Percentiles rank a stretch among this genome's conserved stretches.
Evolutionary conservation across 257 asterid species (phyloP).

Genomic region (Paraleonurus japonicus): DNA sequence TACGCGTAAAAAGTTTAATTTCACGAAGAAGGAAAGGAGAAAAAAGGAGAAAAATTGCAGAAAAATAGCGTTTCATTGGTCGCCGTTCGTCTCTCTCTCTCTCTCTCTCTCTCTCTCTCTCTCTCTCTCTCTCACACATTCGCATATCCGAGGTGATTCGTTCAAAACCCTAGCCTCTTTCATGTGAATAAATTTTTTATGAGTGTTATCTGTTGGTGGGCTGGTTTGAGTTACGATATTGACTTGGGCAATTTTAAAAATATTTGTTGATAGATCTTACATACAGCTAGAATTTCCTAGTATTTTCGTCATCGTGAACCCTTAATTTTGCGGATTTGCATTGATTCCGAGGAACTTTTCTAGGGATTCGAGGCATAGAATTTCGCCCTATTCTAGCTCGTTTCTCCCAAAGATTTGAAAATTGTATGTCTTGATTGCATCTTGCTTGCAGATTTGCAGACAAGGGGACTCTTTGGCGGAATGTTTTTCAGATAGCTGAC

Average conservation of each 20-base stretch:
- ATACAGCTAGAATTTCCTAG: not conserved
- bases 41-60: not conserved
- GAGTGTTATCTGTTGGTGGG: not conserved
- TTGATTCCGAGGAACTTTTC: constrained; percentile 7
- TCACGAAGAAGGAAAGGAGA: not conserved
- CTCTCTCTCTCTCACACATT: constrained; percentile 18
- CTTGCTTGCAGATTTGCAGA: constrained; percentile 46
- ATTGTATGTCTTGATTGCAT: constrained; percentile 24
- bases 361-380: constrained; percentile 38
- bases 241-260: not conserved
- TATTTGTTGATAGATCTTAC: constrained; percentile 31
- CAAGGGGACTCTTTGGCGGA: constrained; percentile 29
- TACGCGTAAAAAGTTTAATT: not conserved
- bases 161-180: constrained; percentile 35
- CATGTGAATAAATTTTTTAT: not conserved
- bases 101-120: not conserved
- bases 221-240: not conserved
- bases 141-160: constrained; percentile 28
- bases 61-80: constrained; percentile 20
- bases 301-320: constrained; percentile 8
- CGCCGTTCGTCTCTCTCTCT: not conserved
- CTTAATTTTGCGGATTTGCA: constrained; percentile 18
- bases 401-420: constrained; percentile 21
- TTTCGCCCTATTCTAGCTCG: constrained; percentile 30
- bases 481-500: constrained; percentile 29